Evolutionary conservation across 805 yeast genomes (phyloP).

Genomic region (Suhomyces faveliae): DNA sequence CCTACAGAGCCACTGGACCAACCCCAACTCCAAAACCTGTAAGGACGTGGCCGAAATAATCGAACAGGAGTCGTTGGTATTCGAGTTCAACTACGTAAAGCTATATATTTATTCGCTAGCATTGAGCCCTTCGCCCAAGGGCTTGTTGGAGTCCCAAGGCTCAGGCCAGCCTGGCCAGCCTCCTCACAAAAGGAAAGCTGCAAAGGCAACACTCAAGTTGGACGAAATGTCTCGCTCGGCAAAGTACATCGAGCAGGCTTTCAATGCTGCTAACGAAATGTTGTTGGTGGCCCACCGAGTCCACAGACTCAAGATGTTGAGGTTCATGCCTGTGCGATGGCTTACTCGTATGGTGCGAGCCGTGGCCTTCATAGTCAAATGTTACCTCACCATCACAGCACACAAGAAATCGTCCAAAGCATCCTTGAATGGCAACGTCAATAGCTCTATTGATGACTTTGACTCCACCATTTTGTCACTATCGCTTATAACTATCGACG

Average conservation of each 20-base stretch:
- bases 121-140: conserved; percentile 43
- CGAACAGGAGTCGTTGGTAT: conserved; percentile 68
- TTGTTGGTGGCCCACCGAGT: conserved; percentile 69
- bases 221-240: conserved; percentile 74
- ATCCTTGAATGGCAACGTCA: conserved; percentile 8
- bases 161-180: not conserved
- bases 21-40: conserved; percentile 34
- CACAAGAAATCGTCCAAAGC: conserved; percentile 30
- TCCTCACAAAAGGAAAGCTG: conserved; percentile 14
- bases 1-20: conserved; percentile 20
- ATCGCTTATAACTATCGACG: conserved; percentile 68
- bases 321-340: conserved; percentile 92
- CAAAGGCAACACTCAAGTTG: conserved; percentile 42
- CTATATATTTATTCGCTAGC: conserved; percentile 84
- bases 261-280: conserved; percentile 78
- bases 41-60: conserved; percentile 43
- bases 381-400: conserved; percentile 64
- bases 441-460: conserved; percentile 25
- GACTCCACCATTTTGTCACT: conserved; percentile 54
- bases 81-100: conserved; percentile 83
- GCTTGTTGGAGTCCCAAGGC: conserved; percentile 15
- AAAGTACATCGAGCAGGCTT: conserved; percentile 77
- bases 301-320: conserved; percentile 58
- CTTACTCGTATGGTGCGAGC: conserved; percentile 81
- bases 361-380: conserved; percentile 86